Evolutionary conservation across 768 basidiomycete genomes (phyloP), one percentile per base, ranked within the genome.

Genomic region (Clavaria fumosa): DNA sequence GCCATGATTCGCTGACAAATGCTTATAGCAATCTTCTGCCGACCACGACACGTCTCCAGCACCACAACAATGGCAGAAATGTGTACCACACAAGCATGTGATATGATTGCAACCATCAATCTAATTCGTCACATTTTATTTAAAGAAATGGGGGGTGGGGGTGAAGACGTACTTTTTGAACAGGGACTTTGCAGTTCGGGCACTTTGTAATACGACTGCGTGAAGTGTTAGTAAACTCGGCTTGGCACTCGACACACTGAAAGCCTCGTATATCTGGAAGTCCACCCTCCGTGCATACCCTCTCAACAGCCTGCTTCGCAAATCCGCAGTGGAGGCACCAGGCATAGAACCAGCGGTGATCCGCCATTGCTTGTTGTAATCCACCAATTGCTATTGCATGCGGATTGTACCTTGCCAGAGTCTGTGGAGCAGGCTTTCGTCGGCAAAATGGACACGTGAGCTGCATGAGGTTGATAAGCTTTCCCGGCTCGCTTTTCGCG

Each of bases 361-460:
- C 50, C 5, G 22, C 47, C 45, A 54, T 42, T 22, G 53, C 53
- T 2, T 31, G 45, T 31, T 47, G 42, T 18, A 54, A 38, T 2
- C 50, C 51, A 11, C 50, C 48, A 3, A 54, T 42, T 4, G 42
- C 33, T 10, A 40, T 44, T 9, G 46, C 50, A 5, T 31, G 43
- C 3, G 39, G 41, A 34, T 54, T 54, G 43, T 45, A 50, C 26
- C 47, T 43, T 23, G 44, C 17, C 18, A 54, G 37, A 2, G 44
- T 45, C 45, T 54, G 50, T 14, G 40, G 12, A 4, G 48, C 45
- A 3, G 53, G 53, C 34, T 43, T 43, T 12, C 53, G 51, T 2
- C 51, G 48, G 41, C 53, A 53, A 34, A 54, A 54, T 7, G 51
- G 51, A 36, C 51, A 54, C 2, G 38, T 38, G 14, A 52, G 40